These are phyloP conservation scores for Dendrobium huoshanense DNA, from an alignment of 106 monocot genomes.

Conservation along the genomic window DNA sequence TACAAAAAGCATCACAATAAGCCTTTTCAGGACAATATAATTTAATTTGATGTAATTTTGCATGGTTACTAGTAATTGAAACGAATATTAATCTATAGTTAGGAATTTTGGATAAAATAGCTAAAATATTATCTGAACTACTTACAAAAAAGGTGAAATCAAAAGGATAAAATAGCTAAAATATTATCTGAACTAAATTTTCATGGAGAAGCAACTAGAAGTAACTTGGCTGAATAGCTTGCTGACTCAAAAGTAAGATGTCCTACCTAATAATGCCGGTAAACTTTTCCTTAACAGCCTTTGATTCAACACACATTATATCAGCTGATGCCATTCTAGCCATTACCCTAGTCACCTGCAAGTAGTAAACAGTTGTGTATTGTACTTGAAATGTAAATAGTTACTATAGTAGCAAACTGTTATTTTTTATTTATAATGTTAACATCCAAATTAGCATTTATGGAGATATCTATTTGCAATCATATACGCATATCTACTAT, in stretches of 20 bases:
- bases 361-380: no score
- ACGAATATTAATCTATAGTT: background rate
- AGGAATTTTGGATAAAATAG: background rate
- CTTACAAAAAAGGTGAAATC: no score
- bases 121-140: background rate
- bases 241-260: background rate
- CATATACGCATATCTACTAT: background rate
- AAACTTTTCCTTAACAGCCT: slow-evolving; percentile 84
- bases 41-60: no score
- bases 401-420: background rate
- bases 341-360: slow-evolving; percentile 95
- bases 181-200: background rate
- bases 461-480: background rate
- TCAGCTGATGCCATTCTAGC: slow-evolving; percentile 73
- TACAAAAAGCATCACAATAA: no score
- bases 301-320: slow-evolving; percentile 90
- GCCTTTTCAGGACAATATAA: no score
- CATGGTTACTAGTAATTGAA: background rate
- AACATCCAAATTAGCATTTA: background rate
- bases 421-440: background rate
- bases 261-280: slow-evolving; percentile 75
- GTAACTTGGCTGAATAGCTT: background rate
- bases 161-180: background rate
- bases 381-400: background rate
- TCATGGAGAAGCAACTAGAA: background rate